Conservation (phyloP, 257 asterid species). For the Solanum bulbocastanum region DNA sequence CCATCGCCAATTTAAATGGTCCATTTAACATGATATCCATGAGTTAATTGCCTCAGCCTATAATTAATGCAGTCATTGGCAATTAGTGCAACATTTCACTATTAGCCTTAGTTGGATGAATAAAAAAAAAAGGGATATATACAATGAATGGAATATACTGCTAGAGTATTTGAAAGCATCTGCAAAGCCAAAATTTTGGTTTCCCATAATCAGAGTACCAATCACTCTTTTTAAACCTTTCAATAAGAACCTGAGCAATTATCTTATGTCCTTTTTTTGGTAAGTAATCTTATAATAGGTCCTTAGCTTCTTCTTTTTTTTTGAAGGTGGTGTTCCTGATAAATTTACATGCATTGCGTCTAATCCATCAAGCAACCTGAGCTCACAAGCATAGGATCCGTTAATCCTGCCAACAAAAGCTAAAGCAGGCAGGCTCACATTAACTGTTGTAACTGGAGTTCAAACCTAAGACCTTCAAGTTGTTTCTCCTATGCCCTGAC, state of each 20-base stretch:
- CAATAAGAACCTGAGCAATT: neutral
- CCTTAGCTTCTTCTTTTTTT: neutral
- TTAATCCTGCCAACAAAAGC: neutral
- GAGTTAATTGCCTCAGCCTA: neutral
- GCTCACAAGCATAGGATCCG: neutral
- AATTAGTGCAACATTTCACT: neutral
- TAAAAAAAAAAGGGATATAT: neutral
- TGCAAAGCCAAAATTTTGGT: neutral
- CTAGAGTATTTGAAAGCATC: too few relatives aligned
- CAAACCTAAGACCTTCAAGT: neutral
- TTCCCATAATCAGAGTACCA: neutral
- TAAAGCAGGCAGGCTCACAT: neutral
- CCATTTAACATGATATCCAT: neutral
- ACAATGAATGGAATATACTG: too few relatives aligned
- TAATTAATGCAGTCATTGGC: neutral
- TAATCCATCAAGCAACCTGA: neutral
- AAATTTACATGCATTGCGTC: neutral
- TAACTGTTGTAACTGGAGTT: neutral
- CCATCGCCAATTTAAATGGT: neutral
- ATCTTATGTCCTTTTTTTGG: neutral
- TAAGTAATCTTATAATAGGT: neutral
- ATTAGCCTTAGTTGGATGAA: neutral
- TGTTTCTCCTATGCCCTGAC: neutral
- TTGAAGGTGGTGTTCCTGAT: neutral
- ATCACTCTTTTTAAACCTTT: neutral